These are phyloP conservation scores for Amanita inopinata DNA, from an alignment of 768 basidiomycete genomes.

Conservation along the genomic window DNA sequence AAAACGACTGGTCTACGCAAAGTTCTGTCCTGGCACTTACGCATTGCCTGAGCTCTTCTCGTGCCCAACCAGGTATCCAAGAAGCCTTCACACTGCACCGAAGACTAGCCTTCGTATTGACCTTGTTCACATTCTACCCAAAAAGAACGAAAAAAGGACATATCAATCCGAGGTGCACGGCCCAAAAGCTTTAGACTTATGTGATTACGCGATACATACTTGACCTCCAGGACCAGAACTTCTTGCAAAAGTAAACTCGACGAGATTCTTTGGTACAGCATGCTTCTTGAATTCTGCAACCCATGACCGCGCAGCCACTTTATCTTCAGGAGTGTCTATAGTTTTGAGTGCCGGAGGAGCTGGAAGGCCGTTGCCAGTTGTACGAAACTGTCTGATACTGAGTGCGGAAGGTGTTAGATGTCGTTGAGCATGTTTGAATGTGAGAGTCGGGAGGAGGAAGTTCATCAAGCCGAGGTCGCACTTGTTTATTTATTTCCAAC, in stretches of 20 bases:
- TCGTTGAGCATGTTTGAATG: too few species aligned
- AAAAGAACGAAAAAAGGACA: background rate
- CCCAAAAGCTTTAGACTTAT: too few species aligned
- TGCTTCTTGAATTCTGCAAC: constrained; percentile 34
- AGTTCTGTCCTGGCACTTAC: constrained; percentile 27
- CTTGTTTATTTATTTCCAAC: too few species aligned
- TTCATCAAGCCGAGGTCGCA: too few species aligned
- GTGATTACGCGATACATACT: constrained; percentile 29
- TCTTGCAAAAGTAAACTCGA: constrained; percentile 60
- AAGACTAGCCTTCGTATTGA: constrained; percentile 73
- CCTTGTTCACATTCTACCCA: constrained; percentile 80
- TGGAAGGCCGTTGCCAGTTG: constrained; percentile 19
- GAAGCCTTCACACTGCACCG: constrained; percentile 44
- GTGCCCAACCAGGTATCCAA: constrained; percentile 70
- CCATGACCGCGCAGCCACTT: constrained; percentile 44
- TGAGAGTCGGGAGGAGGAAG: too few species aligned
- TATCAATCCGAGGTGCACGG: background rate
- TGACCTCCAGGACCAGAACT: constrained; percentile 85
- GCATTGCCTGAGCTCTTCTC: constrained; percentile 31
- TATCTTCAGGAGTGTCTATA: constrained; percentile 31
- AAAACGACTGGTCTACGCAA: background rate
- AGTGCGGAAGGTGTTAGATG: background rate
- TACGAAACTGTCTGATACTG: background rate
- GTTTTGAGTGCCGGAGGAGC: constrained; percentile 30
- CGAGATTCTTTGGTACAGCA: constrained; percentile 39